Conservation (phyloP, 805 yeast genomes). For the Lipomyces chichibuensis region DNA sequence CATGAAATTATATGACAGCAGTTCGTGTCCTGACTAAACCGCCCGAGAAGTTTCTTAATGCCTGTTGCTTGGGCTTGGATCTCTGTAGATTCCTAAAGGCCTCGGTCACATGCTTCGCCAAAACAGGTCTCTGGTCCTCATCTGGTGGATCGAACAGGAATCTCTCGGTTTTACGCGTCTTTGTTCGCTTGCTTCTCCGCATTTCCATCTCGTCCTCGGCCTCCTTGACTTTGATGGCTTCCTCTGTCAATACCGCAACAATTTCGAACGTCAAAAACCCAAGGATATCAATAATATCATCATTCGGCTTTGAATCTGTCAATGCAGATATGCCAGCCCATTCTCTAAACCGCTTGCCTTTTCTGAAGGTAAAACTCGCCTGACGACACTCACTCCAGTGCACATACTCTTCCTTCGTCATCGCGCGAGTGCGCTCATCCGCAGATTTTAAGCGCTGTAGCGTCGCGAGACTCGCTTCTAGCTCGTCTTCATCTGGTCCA, state of each 20-base stretch:
- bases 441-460: constrained; percentile 85
- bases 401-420: constrained; percentile 97
- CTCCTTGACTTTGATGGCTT: constrained; percentile 78
- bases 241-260: constrained; percentile 91
- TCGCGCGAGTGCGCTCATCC: constrained; percentile 86
- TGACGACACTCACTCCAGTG: constrained; percentile 99
- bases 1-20: constrained; percentile 48
- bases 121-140: constrained; percentile 74
- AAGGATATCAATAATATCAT: constrained; percentile 92
- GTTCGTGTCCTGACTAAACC: constrained; percentile 61
- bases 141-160: constrained; percentile 84
- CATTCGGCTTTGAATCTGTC: constrained; percentile 89
- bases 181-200: constrained; percentile 45
- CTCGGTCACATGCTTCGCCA: constrained; percentile 80
- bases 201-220: constrained; percentile 59
- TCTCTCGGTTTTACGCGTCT: constrained; percentile 55
- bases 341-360: constrained; percentile 90
- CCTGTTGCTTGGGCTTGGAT: constrained; percentile 58
- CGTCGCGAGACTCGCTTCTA: constrained; percentile 87
- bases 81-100: constrained; percentile 84
- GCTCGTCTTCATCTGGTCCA: constrained; percentile 74
- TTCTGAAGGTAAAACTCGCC: constrained; percentile 93
- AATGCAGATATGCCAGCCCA: constrained; percentile 89
- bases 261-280: constrained; percentile 96
- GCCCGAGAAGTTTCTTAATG: constrained; percentile 72